Base-by-base conservation (phyloP, 2,329 filamentous ascomycete genomes). In the Trichophyton schoenleinii region DNA sequence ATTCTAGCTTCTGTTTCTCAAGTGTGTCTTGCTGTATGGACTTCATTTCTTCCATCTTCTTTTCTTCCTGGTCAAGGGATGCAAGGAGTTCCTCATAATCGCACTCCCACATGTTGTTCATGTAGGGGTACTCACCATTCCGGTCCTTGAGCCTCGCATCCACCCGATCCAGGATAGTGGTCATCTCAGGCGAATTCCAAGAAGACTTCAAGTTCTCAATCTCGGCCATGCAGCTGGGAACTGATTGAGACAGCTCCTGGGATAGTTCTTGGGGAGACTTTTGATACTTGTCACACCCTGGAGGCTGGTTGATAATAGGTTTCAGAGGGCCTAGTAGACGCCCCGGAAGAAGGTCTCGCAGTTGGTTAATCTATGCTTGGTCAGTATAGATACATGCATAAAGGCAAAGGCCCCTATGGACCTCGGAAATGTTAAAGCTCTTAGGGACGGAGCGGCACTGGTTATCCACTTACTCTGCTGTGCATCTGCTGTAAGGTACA, bases 181-280 rank as follows among this genome's bases (percentile, higher is more conserved):
- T 70, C 66, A 77, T 70, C 44, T 77, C 74, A 1, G 72, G 69
- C 46, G 70, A 70, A 7, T 70, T 71, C 75, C 75, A 78, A 62
- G 72, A 63, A 6, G 67, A 62, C 60, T 75, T 73, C 60, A 78
- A 77, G 4, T 65, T 66, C 44, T 71, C 65, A 15, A 78, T 66
- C 61, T 75, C 72, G 4, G 70, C 67, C 44, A 73, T 68, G 15
- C 75, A 71, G 28, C 68, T 66, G 9, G 69, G 70, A 2, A 73
- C 72, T 2, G 74, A 65, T 38, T 71, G 69, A 3, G 70, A 67
- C 18, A 78, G 67, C 49, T 70, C 68, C 28, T 70, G 66, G 34
- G 69, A 72, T 6, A 78, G 64, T 31, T 68, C 66, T 15, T 68
- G 67, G 0, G 76, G 76, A 1, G 74, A 73, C 34, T 67, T 69